Conservation (phyloP, 495 filamentous ascomycete genomes). For the Beverwykella pulmonaria region DNA sequence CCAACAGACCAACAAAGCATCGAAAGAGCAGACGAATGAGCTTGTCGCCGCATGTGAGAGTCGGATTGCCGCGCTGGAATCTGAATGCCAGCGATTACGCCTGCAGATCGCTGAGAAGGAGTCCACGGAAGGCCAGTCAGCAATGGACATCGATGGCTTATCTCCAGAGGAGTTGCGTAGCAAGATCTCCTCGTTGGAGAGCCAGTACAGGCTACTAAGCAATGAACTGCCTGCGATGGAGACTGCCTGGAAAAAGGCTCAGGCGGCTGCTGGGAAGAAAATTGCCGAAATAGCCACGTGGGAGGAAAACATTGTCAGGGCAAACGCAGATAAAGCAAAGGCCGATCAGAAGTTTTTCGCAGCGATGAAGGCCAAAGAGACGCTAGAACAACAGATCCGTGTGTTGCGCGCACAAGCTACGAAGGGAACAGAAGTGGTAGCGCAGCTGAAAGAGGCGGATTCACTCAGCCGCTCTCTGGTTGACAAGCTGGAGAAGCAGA, state of each 20-base stretch:
- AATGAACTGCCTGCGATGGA: slow-evolving; percentile 86
- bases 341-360: slow-evolving; percentile 98
- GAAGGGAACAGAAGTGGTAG: slow-evolving; percentile 90
- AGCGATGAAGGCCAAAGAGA: slow-evolving; percentile 90
- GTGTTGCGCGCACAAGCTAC: slow-evolving; percentile 76
- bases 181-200: slow-evolving; percentile 72
- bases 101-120: slow-evolving; percentile 52
- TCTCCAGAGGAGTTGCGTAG: slow-evolving; percentile 68
- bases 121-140: slow-evolving; percentile 35
- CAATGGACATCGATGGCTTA: slow-evolving; percentile 52
- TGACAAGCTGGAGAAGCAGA: slow-evolving; percentile 87
- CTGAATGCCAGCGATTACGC: slow-evolving; percentile 73
- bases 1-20: slow-evolving; percentile 72
- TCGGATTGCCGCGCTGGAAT: slow-evolving; percentile 76
- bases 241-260: slow-evolving; percentile 81
- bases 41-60: slow-evolving; percentile 73
- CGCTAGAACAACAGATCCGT: slow-evolving; percentile 73
- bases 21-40: slow-evolving; percentile 72
- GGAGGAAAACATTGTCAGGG: slow-evolving; percentile 75
- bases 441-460: slow-evolving; percentile 89
- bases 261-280: slow-evolving; percentile 80
- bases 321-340: slow-evolving; percentile 87
- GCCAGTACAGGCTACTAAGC: slow-evolving; percentile 78
- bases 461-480: slow-evolving; percentile 59
- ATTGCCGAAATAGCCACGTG: slow-evolving; percentile 70